Base-by-base conservation (phyloP, 805 yeast genomes). In the Monosporozyma unispora region DNA sequence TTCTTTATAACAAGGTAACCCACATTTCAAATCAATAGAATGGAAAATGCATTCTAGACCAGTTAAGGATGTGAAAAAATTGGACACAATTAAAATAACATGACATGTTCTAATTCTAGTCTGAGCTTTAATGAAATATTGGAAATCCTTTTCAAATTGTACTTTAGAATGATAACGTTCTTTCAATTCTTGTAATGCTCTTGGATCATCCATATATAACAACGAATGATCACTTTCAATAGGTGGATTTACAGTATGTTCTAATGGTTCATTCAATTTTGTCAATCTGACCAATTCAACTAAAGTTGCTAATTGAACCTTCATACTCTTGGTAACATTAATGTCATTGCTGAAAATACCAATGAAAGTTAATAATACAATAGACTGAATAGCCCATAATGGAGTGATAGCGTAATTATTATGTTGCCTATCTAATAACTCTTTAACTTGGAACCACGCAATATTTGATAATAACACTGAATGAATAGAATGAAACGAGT, bases 321-420 rank as follows among this genome's bases (percentile, higher is more conserved):
- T 79, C 48, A 90, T 88, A 48, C 85, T 83, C 57, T 81, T 82
- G 40, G 82, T 88, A 56, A 84, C 85, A 47, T 81, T 82, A 4
- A 70, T 63, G 52, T 76, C 81, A 52, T 73, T 75, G 47, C 87
- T 84, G 70, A 88, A 88, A 35, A 89, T 74, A 0, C 96, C 96
- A 64, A 87, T 85, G 46, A 88, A 79, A 9, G 88, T 90, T 33
- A 89, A 78, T 44, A 90, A 72, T 0, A 91, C 83, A 62, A 88
- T 77, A 4, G 90, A 79, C 63, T 90, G 98, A 45, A 90, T 81
- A 49, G 87, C 68, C 96, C 96, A 87, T 37, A 88, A 69, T 3
- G 96, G 96, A 25, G 89, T 83, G 41, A 78, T 77, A 56, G 79
- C 78, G 46, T 74, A 55, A 68, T 58, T 59, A 64, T 49, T 58